A percentile compares a stretch with the other conserved stretches of the same genome.
These are phyloP conservation scores for Papilionanthe hybrid DNA, from an alignment of 116 monocot genomes.

Conservation along the genomic window DNA sequence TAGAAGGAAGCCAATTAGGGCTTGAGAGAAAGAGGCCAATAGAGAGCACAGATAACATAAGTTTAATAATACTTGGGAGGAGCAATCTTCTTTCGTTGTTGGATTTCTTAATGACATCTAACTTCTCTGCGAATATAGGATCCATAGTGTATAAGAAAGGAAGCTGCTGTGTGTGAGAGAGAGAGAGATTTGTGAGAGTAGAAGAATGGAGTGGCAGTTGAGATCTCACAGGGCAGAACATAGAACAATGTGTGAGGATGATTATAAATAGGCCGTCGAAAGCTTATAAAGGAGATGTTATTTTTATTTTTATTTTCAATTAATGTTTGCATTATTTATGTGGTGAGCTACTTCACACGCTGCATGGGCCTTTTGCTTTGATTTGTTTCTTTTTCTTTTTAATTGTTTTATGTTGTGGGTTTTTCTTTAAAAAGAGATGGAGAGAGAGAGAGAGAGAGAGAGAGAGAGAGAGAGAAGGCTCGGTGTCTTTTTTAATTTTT, in stretches of 20 bases:
- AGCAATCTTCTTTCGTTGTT: constrained; percentile 1
- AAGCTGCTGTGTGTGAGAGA: too few species aligned
- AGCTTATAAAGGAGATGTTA: neutral
- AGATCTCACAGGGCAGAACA: neutral
- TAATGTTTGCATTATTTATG: neutral
- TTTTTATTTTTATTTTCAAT: neutral
- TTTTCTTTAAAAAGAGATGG: too few species aligned
- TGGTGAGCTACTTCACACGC: neutral
- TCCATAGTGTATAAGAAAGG: neutral
- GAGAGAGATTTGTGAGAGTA: neutral
- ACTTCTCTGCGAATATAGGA: neutral
- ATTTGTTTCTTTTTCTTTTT: neutral
- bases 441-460: too few species aligned
- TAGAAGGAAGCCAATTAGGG: constrained; percentile 46
- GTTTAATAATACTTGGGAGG: constrained; percentile 19
- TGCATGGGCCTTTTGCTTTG: constrained; percentile 3
- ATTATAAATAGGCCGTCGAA: neutral
- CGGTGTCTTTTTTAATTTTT: too few species aligned
- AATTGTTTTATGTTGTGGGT: neutral
- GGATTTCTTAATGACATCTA: constrained; percentile 33
- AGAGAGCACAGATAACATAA: constrained; percentile 12
- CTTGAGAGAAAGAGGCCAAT: constrained; percentile 61
- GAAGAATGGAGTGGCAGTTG: neutral
- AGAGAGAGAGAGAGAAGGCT: too few species aligned
- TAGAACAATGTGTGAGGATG: neutral